phyloP scores from a whole-genome alignment of 1,139 yeast species.

The Pichia sp. region DNA sequence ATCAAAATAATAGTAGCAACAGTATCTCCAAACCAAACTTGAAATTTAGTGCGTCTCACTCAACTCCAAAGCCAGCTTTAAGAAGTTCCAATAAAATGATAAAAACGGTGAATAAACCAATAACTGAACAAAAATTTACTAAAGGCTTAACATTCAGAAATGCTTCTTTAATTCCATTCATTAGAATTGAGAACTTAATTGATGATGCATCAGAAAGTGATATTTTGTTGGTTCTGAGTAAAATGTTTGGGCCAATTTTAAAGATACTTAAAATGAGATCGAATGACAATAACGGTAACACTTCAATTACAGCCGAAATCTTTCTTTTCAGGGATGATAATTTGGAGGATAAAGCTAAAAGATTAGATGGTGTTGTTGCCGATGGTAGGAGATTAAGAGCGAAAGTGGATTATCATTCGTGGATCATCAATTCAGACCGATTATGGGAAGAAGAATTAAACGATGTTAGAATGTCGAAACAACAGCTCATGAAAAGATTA shows the following conservation, averaged over 20 bases:
- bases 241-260: slow-evolving; percentile 4
- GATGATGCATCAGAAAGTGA: slow-evolving; percentile 15
- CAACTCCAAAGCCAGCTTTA: slow-evolving; percentile 32
- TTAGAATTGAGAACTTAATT: slow-evolving; percentile 16
- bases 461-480: slow-evolving; percentile 8
- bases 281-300: neutral
- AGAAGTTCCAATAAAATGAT: slow-evolving; percentile 39
- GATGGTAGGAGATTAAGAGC: slow-evolving; percentile 16
- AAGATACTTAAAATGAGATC: slow-evolving; percentile 5
- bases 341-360: slow-evolving; percentile 10
- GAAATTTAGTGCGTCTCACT: too few species aligned
- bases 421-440: slow-evolving; percentile 9
- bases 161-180: slow-evolving; percentile 15
- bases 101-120: slow-evolving; percentile 48
- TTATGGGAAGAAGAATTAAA: slow-evolving; percentile 11
- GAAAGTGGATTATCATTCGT: slow-evolving; percentile 11
- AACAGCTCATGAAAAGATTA: slow-evolving; percentile 1
- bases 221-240: slow-evolving; percentile 9
- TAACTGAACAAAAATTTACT: slow-evolving; percentile 18
- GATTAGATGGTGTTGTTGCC: slow-evolving; percentile 13
- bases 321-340: slow-evolving; percentile 14
- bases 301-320: slow-evolving; percentile 18
- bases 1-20: too few species aligned
- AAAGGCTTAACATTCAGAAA: slow-evolving; percentile 10
- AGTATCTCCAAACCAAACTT: too few species aligned